Percentiles rank a stretch among this genome's conserved stretches.
phyloP scores from a whole-genome alignment of 176 grass and related monocot genomes.

The Aegilops tauschii region DNA sequence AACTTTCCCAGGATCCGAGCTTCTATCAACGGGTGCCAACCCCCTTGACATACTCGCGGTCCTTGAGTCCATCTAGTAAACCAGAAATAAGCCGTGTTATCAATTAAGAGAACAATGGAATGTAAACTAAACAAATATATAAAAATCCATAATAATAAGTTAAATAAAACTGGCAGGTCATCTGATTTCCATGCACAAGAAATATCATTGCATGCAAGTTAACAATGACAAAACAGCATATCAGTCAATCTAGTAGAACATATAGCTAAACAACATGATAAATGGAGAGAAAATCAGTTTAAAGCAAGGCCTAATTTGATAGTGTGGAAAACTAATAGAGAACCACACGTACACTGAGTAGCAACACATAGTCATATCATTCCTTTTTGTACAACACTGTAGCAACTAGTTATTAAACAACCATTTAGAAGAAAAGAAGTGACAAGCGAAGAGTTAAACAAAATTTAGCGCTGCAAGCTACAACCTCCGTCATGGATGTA shows the following conservation, averaged over 20 bases:
- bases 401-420: background rate
- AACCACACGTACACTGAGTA: background rate
- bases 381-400: background rate
- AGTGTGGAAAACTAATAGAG: background rate
- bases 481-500: slow-evolving; percentile 59
- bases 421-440: slow-evolving; percentile 9
- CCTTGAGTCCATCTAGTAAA: slow-evolving; percentile 84
- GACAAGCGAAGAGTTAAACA: background rate
- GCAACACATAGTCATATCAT: background rate
- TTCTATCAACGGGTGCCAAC: slow-evolving; percentile 52
- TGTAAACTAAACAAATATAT: background rate
- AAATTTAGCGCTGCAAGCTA: slow-evolving; percentile 28
- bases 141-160: background rate
- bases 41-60: slow-evolving; percentile 46
- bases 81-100: slow-evolving; percentile 23
- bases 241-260: background rate
- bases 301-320: background rate
- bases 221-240: slow-evolving; percentile 21
- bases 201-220: slow-evolving; percentile 15
- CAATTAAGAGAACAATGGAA: slow-evolving; percentile 15
- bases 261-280: slow-evolving; percentile 4
- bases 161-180: slow-evolving; percentile 11
- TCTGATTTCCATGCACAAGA: slow-evolving; percentile 11
- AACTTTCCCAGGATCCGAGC: slow-evolving; percentile 62
- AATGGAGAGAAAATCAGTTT: background rate